phyloP scores from a whole-genome alignment of 805 yeast genomes.

The Yarrowia alimentaria region DNA sequence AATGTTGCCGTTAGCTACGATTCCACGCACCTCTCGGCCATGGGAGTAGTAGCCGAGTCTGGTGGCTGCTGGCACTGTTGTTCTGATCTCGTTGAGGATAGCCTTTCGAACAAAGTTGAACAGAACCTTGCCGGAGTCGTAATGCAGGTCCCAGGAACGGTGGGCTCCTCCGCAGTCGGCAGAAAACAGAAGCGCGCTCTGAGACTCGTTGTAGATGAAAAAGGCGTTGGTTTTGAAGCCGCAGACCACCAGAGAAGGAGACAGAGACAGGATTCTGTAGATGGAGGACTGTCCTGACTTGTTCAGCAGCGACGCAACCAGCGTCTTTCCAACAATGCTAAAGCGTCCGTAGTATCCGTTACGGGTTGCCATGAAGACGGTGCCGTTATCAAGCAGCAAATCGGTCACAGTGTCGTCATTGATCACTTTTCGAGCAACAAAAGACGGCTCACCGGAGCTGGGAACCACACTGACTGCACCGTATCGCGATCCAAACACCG shows the following conservation, averaged over 20 bases:
- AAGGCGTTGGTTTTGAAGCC: constrained; percentile 83
- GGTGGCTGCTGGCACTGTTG: too few species aligned
- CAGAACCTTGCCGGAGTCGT: constrained; percentile 40
- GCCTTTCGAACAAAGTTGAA: constrained; percentile 42
- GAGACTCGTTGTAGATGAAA: constrained; percentile 77
- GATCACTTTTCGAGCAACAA: background rate
- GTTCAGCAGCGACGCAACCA: constrained; percentile 13
- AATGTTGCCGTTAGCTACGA: constrained; percentile 36
- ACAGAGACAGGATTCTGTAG: background rate
- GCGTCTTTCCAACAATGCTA: background rate
- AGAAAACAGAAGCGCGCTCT: constrained; percentile 64
- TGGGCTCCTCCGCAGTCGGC: constrained; percentile 91
- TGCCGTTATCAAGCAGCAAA: background rate
- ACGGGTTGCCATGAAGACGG: background rate
- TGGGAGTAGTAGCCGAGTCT: constrained; percentile 66
- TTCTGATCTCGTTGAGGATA: too few species aligned
- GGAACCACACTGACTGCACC: background rate
- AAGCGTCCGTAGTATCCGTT: constrained; percentile 15
- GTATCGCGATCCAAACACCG: constrained; percentile 3
- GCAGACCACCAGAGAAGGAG: constrained; percentile 48
- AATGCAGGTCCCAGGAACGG: constrained; percentile 66
- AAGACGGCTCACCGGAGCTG: background rate
- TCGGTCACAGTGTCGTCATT: constrained; percentile 16
- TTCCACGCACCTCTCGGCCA: constrained; percentile 85
- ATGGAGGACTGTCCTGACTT: background rate